Evolutionary conservation across 2,329 filamentous ascomycete species (phyloP).

Genomic region (Penicillium aurantiogriseum): DNA sequence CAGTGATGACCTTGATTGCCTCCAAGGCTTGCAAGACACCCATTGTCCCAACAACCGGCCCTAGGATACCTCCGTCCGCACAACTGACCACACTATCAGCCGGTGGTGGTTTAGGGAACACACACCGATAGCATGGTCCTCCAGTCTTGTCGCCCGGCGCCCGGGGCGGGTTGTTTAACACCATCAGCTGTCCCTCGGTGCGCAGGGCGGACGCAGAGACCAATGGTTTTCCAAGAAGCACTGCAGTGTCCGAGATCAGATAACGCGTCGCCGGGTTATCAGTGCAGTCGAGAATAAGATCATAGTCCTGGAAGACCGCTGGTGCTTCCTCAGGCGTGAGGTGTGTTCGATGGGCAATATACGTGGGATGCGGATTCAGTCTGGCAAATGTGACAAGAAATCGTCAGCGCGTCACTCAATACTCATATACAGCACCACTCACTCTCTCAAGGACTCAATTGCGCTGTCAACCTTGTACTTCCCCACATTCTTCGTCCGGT

Average conservation of each 20-base stretch:
- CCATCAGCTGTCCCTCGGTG: slow-evolving; percentile 84
- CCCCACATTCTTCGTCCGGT: slow-evolving; percentile 68
- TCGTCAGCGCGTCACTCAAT: slow-evolving; percentile 10
- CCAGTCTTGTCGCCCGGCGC: slow-evolving; percentile 57
- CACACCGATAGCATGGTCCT: slow-evolving; percentile 88
- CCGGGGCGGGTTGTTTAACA: slow-evolving; percentile 76
- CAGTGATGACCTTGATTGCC: slow-evolving; percentile 75
- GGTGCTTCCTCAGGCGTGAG: slow-evolving; percentile 68
- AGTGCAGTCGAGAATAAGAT: slow-evolving; percentile 89
- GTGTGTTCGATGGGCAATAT: slow-evolving; percentile 61
- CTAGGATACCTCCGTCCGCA: slow-evolving; percentile 88
- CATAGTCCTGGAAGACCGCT: slow-evolving; percentile 66
- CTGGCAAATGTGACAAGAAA: slow-evolving; percentile 39
- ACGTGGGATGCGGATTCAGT: slow-evolving; percentile 70
- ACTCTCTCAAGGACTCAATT: slow-evolving; percentile 58
- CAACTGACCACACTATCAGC: slow-evolving; percentile 79
- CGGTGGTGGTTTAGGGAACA: slow-evolving; percentile 85
- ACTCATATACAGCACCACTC: slow-evolving; percentile 18
- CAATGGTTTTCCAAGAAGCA: slow-evolving; percentile 73
- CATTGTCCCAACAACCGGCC: slow-evolving; percentile 90
- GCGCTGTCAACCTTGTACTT: slow-evolving; percentile 79
- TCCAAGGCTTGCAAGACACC: slow-evolving; percentile 89
- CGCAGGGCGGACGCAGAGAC: slow-evolving; percentile 87
- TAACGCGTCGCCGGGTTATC: slow-evolving; percentile 91
- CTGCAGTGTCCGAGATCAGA: slow-evolving; percentile 84